Base-by-base conservation (phyloP, 2,329 filamentous ascomycete genomes). In the Aquanectria penicillioides region DNA sequence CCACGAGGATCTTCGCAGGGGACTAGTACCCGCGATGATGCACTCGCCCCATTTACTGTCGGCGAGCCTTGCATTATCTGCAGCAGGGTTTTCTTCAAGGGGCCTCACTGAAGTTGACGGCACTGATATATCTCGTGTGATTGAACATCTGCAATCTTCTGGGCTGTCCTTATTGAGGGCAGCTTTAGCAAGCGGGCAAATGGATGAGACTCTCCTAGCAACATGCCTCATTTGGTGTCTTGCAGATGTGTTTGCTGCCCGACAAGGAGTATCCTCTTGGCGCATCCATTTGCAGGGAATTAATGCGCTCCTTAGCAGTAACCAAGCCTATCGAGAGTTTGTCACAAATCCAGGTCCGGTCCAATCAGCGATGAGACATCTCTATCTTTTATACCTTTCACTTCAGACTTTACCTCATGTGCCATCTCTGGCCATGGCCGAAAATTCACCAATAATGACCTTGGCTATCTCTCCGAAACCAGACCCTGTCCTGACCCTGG, bases 221-320 rank as follows among this genome's bases (percentile, higher is more conserved):
- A 72, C 70, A 0, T 72, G 70, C 20, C 64, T 72, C 4, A 69
- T 72, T 5, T 72, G 70, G 70, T 72, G 70, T 15, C 48, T 72
- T 1, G 65, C 70, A 1, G 70, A 72, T 15, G 69, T 72, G 0
- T 72, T 72, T 8, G 61, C 68, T 0, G 68, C 62, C 0, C 53
- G 61, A 2, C 68, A 67, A 9, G 70, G 64, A 0, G 56, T 66
- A 17, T 63, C 61, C 0, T 58, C 65, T 1, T 72, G 70, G 70
- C 60, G 60, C 0, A 63, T 71, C 1, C 70, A 72, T 22, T n/a
- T 72, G 0, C 62, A 66, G 4, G 70, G 70, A 0, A 65, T 72
- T 12, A 71, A 64, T 1, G 70, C 70, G 1, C 44, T 72, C 0
- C 44, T 72, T 0, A 37, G 44, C 2, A 47, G 53, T 1, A 60